These are phyloP conservation scores for Juncus inflexus DNA, from an alignment of 176 grass and related monocot genomes.

Conservation along the genomic window DNA sequence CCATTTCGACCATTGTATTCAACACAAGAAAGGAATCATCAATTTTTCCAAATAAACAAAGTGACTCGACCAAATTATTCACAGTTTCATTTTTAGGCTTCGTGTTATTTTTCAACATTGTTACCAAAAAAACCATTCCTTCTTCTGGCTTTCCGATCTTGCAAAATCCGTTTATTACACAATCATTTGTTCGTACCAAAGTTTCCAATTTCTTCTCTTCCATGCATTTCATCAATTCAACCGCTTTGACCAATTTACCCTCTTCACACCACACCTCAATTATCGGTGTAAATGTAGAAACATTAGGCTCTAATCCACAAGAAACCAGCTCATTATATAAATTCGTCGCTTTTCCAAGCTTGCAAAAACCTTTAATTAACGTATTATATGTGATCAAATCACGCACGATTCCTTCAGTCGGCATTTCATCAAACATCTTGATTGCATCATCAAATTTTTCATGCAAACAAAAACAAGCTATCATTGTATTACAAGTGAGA, in stretches of 20 bases:
- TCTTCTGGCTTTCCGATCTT: constrained; percentile 49
- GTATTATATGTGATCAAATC: constrained; percentile 65
- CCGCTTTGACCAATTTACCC: constrained; percentile 43
- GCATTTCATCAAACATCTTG: constrained; percentile 54
- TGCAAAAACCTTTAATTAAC: constrained; percentile 74
- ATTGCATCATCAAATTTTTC: constrained; percentile 44
- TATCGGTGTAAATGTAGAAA: constrained; percentile 53
- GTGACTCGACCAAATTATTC: constrained; percentile 39
- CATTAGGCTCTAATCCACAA: constrained; percentile 47
- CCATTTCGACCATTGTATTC: constrained; percentile 57
- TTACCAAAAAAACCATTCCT: constrained; percentile 64
- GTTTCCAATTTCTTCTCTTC: constrained; percentile 55
- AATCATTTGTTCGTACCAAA: constrained; percentile 49
- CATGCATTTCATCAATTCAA: constrained; percentile 65
- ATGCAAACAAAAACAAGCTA: constrained; percentile 43
- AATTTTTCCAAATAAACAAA: constrained; percentile 30
- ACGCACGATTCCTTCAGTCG: constrained; percentile 40
- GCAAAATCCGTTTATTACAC: constrained; percentile 61
- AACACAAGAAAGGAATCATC: constrained; percentile 66
- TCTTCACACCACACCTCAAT: constrained; percentile 53
- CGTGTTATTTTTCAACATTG: constrained; percentile 65
- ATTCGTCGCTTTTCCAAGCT: constrained; percentile 37
- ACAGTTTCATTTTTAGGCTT: constrained; percentile 47
- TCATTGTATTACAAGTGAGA: constrained; percentile 53
- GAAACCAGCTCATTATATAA: constrained; percentile 39